Evolutionary conservation across 129 eudicot genomes (phyloP).

Genomic region (Centrapalus pauciflorus): DNA sequence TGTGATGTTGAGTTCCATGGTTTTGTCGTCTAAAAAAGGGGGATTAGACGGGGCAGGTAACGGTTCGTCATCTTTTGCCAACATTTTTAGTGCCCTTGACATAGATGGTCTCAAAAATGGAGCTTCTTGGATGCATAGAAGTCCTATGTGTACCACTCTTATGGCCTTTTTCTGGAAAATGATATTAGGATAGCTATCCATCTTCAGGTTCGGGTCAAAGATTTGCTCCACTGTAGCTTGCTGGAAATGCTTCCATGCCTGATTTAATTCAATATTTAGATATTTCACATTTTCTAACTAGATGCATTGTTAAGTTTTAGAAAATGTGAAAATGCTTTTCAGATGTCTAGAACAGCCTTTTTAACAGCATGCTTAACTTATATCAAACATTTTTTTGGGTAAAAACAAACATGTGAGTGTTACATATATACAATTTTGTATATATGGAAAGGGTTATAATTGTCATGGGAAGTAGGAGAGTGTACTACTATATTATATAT

Average conservation of each 20-base stretch:
- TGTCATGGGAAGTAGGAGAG: too few species aligned
- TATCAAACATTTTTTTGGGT: too few species aligned
- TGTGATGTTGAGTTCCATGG: constrained; percentile 49
- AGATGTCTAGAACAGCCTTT: neutral
- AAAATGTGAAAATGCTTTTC: neutral
- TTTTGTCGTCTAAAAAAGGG: constrained; percentile 65
- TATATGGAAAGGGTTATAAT: too few species aligned
- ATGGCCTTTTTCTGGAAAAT: constrained; percentile 28
- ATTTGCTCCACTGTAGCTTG: constrained; percentile 52
- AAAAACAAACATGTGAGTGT: too few species aligned
- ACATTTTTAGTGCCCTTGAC: constrained; percentile 55
- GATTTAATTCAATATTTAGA: too few species aligned
- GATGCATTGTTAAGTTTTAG: neutral
- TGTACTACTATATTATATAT: too few species aligned
- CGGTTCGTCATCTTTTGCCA: constrained; percentile 46
- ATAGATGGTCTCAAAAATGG: constrained; percentile 64
- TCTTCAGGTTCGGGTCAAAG: constrained; percentile 60
- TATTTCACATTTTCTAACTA: too few species aligned
- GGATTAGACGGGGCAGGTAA: constrained; percentile 68
- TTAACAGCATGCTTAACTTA: too few species aligned
- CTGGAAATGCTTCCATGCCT: constrained; percentile 88
- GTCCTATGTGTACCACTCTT: constrained; percentile 69
- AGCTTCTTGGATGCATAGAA: constrained; percentile 76
- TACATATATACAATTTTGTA: too few species aligned
- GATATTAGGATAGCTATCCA: constrained; percentile 28